Percentiles rank a stretch among this genome's conserved stretches.
Conservation (phyloP, 495 filamentous ascomycete genomes). For the Aspergillus egyptiacus region DNA sequence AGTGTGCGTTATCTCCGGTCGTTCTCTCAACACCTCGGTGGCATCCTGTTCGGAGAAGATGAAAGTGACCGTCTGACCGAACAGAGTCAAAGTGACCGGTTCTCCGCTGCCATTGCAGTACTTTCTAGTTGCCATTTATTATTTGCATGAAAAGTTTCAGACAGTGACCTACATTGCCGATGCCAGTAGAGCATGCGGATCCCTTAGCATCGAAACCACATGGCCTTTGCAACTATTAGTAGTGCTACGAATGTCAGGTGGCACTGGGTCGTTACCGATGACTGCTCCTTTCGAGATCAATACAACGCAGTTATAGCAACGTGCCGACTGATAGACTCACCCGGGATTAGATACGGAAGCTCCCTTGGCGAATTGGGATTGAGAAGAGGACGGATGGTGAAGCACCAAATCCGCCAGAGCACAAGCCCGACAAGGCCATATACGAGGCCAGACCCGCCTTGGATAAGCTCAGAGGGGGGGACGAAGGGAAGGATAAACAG, state of each 20-base stretch:
- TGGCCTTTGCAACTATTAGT: neutral
- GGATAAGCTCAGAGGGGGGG: neutral
- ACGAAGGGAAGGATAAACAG: neutral
- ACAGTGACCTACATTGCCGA: neutral
- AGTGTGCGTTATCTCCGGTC: neutral
- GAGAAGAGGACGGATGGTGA: slow-evolving; percentile 3
- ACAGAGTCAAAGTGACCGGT: neutral
- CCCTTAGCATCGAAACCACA: slow-evolving; percentile 1
- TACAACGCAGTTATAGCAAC: neutral
- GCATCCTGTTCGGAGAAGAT: slow-evolving; percentile 5
- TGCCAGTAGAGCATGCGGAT: neutral
- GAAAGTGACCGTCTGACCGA: neutral
- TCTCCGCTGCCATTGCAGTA: slow-evolving; percentile 1
- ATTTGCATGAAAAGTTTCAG: neutral
- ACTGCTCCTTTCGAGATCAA: neutral
- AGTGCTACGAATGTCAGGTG: neutral
- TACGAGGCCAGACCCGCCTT: neutral
- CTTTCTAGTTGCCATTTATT: neutral
- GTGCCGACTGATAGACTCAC: neutral
- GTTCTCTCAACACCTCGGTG: neutral
- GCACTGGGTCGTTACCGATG: neutral
- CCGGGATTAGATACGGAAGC: neutral
- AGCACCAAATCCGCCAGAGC: slow-evolving; percentile 5
- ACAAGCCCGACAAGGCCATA: neutral
- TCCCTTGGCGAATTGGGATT: neutral